Conservation (phyloP, 2,329 filamentous ascomycete species). For the Colletotrichum paranaense region DNA sequence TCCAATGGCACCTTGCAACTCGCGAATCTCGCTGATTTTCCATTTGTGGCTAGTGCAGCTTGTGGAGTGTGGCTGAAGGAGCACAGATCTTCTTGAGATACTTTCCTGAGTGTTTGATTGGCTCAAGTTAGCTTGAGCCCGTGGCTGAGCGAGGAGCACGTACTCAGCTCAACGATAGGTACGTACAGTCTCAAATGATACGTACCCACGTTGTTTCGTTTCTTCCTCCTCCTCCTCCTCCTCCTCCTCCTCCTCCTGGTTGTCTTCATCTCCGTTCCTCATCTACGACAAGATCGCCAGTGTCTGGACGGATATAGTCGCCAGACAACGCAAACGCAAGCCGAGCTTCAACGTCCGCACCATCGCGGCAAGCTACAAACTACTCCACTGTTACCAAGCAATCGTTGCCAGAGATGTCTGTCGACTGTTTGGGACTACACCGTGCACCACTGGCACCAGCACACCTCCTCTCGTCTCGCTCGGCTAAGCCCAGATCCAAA, state of each 20-base stretch:
- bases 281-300: background rate
- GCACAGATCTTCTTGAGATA: background rate
- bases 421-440: background rate
- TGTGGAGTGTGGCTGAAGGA: background rate
- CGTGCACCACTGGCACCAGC: too few species aligned
- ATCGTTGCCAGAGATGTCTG: too few species aligned
- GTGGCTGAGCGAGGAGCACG: background rate
- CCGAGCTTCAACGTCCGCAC: too few species aligned
- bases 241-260: background rate
- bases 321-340: too few species aligned
- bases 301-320: background rate
- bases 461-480: background rate
- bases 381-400: too few species aligned
- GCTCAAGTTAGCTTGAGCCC: background rate
- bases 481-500: background rate
- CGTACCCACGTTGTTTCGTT: background rate
- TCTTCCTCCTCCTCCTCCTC: background rate
- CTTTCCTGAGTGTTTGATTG: background rate
- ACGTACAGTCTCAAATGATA: background rate
- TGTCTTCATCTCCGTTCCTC: background rate
- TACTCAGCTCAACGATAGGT: background rate
- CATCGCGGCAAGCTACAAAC: too few species aligned
- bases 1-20: constrained; percentile 9
- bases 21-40: background rate
- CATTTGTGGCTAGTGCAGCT: background rate